Base-by-base conservation (phyloP, 768 basidiomycete genomes). In the Tulasnella sp. region DNA sequence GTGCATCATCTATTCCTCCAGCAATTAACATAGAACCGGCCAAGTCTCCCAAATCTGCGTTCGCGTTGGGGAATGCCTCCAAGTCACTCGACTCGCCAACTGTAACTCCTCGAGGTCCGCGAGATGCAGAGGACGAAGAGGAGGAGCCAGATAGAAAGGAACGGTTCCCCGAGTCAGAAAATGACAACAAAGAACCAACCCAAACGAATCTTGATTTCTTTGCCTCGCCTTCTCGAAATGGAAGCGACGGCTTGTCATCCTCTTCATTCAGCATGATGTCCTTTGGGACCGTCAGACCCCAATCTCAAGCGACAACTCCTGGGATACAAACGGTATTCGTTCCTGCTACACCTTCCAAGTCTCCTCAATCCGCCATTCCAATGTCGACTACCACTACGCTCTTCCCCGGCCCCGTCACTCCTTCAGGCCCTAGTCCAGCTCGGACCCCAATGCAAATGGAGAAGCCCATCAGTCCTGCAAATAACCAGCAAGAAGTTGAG, bases 371-470 rank as follows among this genome's bases (percentile, higher is more conserved):
- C 17, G 42, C 39, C n/a, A 67, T 9, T 83, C 83, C 7, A 82
- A 80, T 25, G 82, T 80, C 36, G 79, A 79, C 0, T 82, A 82
- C 69, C 82, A 80, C 75, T 19, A 76, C 76, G n/a, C n/a, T 64
- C 25, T 68, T 34, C 38, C 71, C 64, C 34, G 49, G 58, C 31
- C 58, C 0, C 81, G 80, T 37, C 81, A 80, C 36, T 4, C 52
- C 38, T 0, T 31, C 73, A 36, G 34, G n/a, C 38, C 22, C 45
- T 34, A 36, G 71, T 36, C 45, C 45, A 72, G 40, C 38, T 19
- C 40, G 40, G 19, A 45, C 54, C 19, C 54, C 3, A 77, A 80
- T 0, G 79, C 79, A 67, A 81, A 80, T 6, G 83, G 34, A 40
- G 7, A 34, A 40, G 37, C 40, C 25, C 14, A 49, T 34, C 34